Evolutionary conservation across 2,329 filamentous ascomycete genomes (phyloP).

Genomic region (Cadophora sp.): DNA sequence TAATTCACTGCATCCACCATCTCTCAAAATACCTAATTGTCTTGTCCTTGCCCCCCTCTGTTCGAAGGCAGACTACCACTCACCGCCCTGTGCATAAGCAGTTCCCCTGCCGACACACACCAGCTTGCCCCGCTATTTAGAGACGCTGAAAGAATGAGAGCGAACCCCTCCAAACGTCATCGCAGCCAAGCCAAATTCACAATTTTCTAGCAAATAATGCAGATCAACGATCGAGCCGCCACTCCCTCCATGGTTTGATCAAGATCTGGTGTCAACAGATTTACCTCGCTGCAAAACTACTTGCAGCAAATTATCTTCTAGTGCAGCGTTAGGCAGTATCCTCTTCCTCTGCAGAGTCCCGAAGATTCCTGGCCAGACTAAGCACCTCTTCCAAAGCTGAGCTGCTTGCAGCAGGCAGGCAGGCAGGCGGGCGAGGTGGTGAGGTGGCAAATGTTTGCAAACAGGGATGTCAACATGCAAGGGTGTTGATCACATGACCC

Average conservation of each 20-base stretch:
- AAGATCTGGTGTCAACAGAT: background rate
- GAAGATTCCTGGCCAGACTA: background rate
- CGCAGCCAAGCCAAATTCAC: background rate
- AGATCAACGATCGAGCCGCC: background rate
- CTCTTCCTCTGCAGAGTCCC: slow-evolving; percentile 1
- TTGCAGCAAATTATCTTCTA: background rate
- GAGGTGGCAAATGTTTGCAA: slow-evolving; percentile 7
- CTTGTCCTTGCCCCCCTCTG: too few species aligned
- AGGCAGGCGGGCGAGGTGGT: background rate
- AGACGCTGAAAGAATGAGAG: background rate
- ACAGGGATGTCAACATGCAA: background rate
- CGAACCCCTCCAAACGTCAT: slow-evolving; percentile 17
- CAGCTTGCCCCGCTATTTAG: slow-evolving; percentile 9
- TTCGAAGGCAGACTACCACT: background rate
- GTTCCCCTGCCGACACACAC: slow-evolving; percentile 1
- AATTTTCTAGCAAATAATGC: background rate
- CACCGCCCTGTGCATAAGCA: background rate
- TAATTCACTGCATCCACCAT: background rate
- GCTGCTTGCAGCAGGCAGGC: background rate
- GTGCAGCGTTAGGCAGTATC: background rate
- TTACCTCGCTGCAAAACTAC: background rate
- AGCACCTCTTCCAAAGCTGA: background rate
- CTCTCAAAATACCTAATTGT: background rate
- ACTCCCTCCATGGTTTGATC: too few species aligned
- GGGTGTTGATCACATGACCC: background rate